These are phyloP conservation scores for Pterothamnion heteromorphum DNA, from an alignment of 31 red algal genomes.

Conservation along the genomic window DNA sequence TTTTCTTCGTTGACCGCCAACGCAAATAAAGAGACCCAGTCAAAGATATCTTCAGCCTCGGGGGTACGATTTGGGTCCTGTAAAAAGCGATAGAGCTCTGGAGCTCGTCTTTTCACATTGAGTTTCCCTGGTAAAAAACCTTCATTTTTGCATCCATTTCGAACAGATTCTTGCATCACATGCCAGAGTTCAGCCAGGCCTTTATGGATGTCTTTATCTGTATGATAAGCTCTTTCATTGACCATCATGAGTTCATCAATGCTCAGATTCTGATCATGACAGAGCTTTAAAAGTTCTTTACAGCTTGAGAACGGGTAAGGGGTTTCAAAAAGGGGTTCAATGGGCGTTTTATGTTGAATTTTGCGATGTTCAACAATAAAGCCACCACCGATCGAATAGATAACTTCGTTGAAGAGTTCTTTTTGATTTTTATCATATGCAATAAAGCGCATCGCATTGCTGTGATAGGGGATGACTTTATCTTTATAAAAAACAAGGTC, in stretches of 20 bases:
- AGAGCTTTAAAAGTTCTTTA: conserved; percentile 3
- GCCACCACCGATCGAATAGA: conserved; percentile 46
- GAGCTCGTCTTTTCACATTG: conserved; percentile 43
- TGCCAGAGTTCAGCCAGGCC: neutral
- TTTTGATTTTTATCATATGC: neutral
- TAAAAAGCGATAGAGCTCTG: conserved; percentile 8
- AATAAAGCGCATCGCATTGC: conserved; percentile 23
- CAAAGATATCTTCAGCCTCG: neutral
- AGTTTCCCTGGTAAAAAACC: conserved; percentile 42
- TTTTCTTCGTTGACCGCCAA: conserved; percentile 55
- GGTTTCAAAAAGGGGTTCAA: neutral
- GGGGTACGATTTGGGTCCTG: neutral
- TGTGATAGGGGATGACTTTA: neutral
- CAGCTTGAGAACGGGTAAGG: conserved; percentile 26
- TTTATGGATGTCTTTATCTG: neutral
- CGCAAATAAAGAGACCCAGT: conserved; percentile 41
- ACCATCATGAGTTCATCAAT: conserved; percentile 29
- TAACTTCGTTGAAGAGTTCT: neutral
- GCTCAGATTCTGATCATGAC: neutral
- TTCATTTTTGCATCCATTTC: neutral
- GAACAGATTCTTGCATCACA: conserved; percentile 30
- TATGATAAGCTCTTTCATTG: conserved; percentile 35
- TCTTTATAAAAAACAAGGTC: conserved; percentile 38
- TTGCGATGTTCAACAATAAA: neutral
- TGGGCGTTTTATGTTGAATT: neutral